Evolutionary conservation across 495 filamentous ascomycete species (phyloP).

Genomic region (Usnea hakonensis): DNA sequence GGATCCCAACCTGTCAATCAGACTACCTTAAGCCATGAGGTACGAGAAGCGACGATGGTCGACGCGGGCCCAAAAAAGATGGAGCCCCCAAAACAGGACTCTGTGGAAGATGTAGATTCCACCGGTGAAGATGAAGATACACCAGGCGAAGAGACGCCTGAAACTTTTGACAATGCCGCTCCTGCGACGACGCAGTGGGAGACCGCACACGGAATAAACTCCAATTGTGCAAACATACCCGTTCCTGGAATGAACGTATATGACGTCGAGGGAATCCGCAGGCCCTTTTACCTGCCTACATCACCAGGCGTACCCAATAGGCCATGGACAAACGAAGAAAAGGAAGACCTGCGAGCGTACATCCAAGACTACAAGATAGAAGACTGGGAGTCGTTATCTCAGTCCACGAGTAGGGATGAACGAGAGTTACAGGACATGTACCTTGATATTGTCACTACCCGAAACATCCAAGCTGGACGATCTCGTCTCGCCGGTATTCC

Average conservation of each 20-base stretch:
- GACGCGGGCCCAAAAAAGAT: neutral
- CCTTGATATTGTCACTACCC: neutral
- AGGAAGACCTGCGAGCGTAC: neutral
- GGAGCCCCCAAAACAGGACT: neutral
- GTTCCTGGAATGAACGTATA: neutral
- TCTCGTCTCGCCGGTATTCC: neutral
- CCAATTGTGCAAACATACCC: neutral
- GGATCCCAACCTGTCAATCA: neutral
- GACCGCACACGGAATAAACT: neutral
- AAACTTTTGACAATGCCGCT: neutral
- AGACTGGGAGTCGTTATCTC: neutral
- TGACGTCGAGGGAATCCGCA: neutral
- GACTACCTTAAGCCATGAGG: neutral
- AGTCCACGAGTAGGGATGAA: neutral
- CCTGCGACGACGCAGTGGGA: neutral
- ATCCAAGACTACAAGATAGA: neutral
- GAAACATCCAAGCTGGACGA: neutral
- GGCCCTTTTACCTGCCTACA: neutral
- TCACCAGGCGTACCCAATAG: neutral
- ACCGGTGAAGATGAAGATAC: neutral
- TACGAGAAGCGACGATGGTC: neutral
- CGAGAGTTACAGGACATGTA: neutral
- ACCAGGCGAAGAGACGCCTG: neutral
- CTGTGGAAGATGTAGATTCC: neutral
- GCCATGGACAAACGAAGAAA: neutral